Conservation (phyloP, 192 early-diverging fungal species). For the Backusella tarrabulga region DNA sequence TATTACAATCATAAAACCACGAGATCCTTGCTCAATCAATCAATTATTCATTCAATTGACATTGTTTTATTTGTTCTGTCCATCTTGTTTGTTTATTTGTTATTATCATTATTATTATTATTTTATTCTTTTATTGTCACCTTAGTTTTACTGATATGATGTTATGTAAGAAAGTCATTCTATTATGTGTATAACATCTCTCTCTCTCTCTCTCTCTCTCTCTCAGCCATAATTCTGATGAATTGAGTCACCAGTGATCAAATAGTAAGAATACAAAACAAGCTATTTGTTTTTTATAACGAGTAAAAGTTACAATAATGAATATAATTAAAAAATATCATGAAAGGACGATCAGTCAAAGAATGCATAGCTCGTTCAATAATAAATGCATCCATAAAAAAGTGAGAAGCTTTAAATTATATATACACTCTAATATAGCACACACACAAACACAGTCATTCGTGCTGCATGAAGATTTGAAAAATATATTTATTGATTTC, state of each 20-base stretch:
- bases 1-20: neutral
- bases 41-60: neutral
- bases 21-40: too few relatives aligned
- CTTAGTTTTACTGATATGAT: neutral
- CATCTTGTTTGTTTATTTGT: neutral
- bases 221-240: neutral
- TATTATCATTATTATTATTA: neutral
- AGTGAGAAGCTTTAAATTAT: neutral
- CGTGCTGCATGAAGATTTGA: neutral
- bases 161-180: neutral
- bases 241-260: too few relatives aligned
- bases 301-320: neutral
- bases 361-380: conserved; percentile 27
- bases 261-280: neutral
- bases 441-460: neutral
- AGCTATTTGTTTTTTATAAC: neutral
- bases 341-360: neutral
- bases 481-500: neutral
- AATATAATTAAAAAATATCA: neutral
- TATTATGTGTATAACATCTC: neutral
- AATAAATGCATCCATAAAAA: conserved; percentile 19
- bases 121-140: neutral
- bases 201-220: neutral
- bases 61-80: neutral
- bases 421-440: neutral